These are phyloP conservation scores for Carex pumila DNA, from an alignment of 176 grass and related monocot species.

Conservation along the genomic window DNA sequence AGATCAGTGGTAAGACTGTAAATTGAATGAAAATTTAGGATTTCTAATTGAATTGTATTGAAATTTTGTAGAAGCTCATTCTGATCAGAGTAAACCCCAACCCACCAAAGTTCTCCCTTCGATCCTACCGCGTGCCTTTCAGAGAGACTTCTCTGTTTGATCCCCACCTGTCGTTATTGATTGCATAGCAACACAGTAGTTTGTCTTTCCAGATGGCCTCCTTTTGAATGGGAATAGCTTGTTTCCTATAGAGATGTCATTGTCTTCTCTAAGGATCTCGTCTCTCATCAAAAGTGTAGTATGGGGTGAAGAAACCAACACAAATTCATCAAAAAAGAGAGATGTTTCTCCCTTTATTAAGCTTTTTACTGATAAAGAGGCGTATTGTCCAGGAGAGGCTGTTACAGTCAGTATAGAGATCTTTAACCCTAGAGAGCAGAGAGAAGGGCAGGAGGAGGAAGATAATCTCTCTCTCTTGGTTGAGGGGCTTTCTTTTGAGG, in stretches of 20 bases:
- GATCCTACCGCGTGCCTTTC: no score
- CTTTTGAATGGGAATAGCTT: background rate
- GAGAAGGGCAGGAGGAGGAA: background rate
- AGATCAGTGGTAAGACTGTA: no score
- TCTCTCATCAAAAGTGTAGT: slow-evolving; percentile 67
- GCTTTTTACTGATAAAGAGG: slow-evolving; percentile 77
- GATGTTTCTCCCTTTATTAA: slow-evolving; percentile 60
- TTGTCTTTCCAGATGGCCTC: background rate
- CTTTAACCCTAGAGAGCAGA: slow-evolving; percentile 23
- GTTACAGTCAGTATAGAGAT: slow-evolving; percentile 67
- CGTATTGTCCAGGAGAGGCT: slow-evolving; percentile 67
- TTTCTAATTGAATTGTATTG: no score
- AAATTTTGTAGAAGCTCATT: no score
- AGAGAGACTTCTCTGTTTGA: no score
- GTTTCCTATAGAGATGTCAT: background rate
- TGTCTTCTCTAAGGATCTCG: slow-evolving; percentile 16
- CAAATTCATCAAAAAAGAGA: slow-evolving; percentile 25
- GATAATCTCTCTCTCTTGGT: slow-evolving; percentile 50
- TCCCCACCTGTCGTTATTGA: no score
- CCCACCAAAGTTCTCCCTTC: no score
- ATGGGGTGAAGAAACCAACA: slow-evolving; percentile 63
- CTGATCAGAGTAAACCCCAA: no score
- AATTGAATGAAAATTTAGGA: no score
- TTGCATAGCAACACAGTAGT: background rate
- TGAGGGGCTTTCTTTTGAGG: slow-evolving; percentile 61